Percentiles rank a stretch among this genome's conserved stretches.
These are phyloP conservation scores for Capsicum pubescens DNA, from an alignment of 257 asterid species.

Conservation along the genomic window DNA sequence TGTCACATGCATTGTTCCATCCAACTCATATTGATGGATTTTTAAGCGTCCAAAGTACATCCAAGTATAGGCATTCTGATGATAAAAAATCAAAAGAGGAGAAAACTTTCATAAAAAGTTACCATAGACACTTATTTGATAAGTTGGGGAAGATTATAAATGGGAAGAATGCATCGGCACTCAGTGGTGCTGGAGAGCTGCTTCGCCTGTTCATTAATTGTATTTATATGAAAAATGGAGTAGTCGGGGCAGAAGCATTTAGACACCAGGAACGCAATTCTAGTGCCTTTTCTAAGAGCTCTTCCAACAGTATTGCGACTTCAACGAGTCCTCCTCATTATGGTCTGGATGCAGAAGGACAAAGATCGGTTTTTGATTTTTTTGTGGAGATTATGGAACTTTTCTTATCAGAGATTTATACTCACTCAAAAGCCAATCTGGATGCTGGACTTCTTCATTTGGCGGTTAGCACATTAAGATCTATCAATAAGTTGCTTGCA, in stretches of 20 bases:
- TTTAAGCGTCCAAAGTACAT: slow-evolving; percentile 62
- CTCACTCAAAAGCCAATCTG: slow-evolving; percentile 47
- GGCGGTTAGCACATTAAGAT: slow-evolving; percentile 55
- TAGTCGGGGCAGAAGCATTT: slow-evolving; percentile 45
- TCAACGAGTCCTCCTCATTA: slow-evolving; percentile 37
- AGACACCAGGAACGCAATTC: slow-evolving; percentile 34
- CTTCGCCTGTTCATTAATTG: slow-evolving; percentile 70
- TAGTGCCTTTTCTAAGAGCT: slow-evolving; percentile 32
- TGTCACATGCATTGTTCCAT: slow-evolving; percentile 87
- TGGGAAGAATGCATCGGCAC: slow-evolving; percentile 54
- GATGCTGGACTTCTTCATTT: slow-evolving; percentile 39
- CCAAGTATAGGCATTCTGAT: slow-evolving; percentile 53
- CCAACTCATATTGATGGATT: slow-evolving; percentile 81
- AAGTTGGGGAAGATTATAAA: slow-evolving; percentile 72
- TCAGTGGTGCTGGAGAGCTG: slow-evolving; percentile 75
- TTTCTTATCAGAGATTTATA: slow-evolving; percentile 55
- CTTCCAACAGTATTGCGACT: slow-evolving; percentile 34
- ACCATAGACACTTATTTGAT: slow-evolving; percentile 85
- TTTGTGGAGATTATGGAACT: slow-evolving; percentile 76
- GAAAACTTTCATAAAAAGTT: slow-evolving; percentile 67
- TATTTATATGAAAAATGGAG: slow-evolving; percentile 58
- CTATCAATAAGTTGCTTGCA: slow-evolving; percentile 66
- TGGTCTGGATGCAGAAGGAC: slow-evolving; percentile 59
- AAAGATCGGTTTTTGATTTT: slow-evolving; percentile 63
- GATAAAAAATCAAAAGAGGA: slow-evolving; percentile 54